Base-by-base conservation (phyloP, 2,329 filamentous ascomycete genomes). In the Tolypocladium capitatum region DNA sequence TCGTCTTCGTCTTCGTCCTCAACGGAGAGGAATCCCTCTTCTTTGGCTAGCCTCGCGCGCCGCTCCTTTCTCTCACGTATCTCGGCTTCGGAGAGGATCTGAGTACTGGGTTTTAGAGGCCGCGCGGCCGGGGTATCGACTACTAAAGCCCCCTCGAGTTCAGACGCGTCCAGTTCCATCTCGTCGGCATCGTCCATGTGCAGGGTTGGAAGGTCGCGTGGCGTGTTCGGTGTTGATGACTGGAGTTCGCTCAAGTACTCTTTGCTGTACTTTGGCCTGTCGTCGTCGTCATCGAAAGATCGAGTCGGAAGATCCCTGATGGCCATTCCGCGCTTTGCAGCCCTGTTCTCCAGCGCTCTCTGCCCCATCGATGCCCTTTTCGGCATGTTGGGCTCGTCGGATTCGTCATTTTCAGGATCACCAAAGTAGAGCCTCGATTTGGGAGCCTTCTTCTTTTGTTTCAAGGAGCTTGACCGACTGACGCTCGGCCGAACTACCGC, bases 11-110 rank as follows among this genome's bases (percentile, higher is more conserved):
- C 74, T n/a, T 72, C 72, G 32, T 75, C 78, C 48, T 79, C 72
- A 0, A 87, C 68, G 0, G 81, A 79, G 41, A 87, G 76, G 58
- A 80, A 85, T 47, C 83, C 80, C 44, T 85, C 66, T 53, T 77
- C 69, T 57, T 89, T 51, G 0, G 89, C 90, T 11, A 94, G 65
- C 1, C 91, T 81, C n/a, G 84, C 84, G 16, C 91, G 79, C 2
- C 92, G 80, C 51, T 88, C 86, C 65, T 96, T 97, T 70, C 90
- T 94, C 66, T 94, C 90, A 28, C 77, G 78, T 45, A 97, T 94
- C 60, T 96, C 86, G 2, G 84, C 79, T 51, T 90, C 84, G 2
- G 84, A 89, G 3, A 91, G 81, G 53, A 96, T 89, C 6, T 71
- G 53, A 2, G 72, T 71, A 14, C 58, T 62, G 21, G 52, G 56